Base-by-base conservation (phyloP, 352 stramenopile genomes). In the Globisporangium cystogenes region DNA sequence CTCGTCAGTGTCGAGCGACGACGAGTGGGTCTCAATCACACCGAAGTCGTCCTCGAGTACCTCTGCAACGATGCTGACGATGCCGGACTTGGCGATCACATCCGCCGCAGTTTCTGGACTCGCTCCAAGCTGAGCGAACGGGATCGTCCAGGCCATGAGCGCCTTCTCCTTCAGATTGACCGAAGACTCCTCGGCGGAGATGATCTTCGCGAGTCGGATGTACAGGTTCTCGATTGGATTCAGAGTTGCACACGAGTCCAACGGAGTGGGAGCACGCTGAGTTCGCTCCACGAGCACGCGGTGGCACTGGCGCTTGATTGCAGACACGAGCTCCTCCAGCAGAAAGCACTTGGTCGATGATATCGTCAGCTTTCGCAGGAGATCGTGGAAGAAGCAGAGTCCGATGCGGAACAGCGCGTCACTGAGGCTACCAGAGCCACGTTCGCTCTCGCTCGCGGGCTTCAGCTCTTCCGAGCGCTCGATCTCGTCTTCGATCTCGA, bases 211-310 rank as follows among this genome's bases (percentile, higher is more conserved):
- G 21, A 79, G 37, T 16, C 70, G 70, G 37, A 86, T 55, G 49
- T 74, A 86, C 16, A 86, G 57, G 49, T 83, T 86, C 44, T 86
- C 74, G n/a, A 83, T 53, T 5, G 65, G 43, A 47, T 70, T 62
- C 12, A 43, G 47, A 10, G 46, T 51, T 11, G n/a, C 29, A 4
- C 18, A n/a, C 16, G 46, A 20, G 2, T 20, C 7, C 5, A n/a
- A n/a, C n/a, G 16, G n/a, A 11, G 1, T 14, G 26, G 10, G 7
- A 15, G 18, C 27, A 14, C 16, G 26, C 16, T 50, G 26, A 14
- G 5, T 7, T 10, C 2, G 3, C 3, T 51, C 15, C 2, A 6
- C 4, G 1, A 18, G 18, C 27, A 31, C 10, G 16, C 12, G 40
- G 21, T 35, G 14, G 26, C 24, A 20, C 31, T 10, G 10, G 15